Base-by-base conservation (phyloP, 495 filamentous ascomycete genomes). In the Podospora pseudopauciseta region DNA sequence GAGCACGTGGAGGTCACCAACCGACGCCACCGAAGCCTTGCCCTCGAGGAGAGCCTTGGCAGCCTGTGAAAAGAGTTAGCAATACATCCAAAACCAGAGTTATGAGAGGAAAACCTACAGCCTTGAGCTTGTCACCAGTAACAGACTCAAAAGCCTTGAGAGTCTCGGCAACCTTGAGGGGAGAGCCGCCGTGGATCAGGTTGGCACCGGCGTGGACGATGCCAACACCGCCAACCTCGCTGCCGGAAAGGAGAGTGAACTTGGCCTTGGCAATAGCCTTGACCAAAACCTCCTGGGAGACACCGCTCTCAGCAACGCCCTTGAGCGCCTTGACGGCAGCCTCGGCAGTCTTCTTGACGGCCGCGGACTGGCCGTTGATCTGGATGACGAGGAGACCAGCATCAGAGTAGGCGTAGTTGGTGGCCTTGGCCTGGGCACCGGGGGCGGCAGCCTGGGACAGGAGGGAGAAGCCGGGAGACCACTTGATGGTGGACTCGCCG, bases 221-320 rank as follows among this genome's bases (percentile, higher is more conserved):
- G 53, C 91, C 91, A 60, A 89, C 85, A 71, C 92, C 92, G 69
- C 89, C 84, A 73, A 85, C 86, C 83, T 97, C 90, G 61, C 90
- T 92, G 55, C 86, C 87, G 76, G 97, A 93, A 56, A 98, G 84
- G 60, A 93, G 91, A 76, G 89, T 87, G 84, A 97, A 99, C 82
- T 97, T 98, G 70, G 96, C 94, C 73, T 91, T 86, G 23, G 95
- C 93, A 74, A 90, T 85, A 57, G 95, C 95, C 86, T 97, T 98
- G 78, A 90, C 87, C 77, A 98, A 82, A 53, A 93, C 90, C 78
- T 99, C 96, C 72, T 89, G 87, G 75, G 85, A 84, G 67, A 96
- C 83, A 68, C 89, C 82, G 65, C 92, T 92, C 63, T 86, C 86
- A 11, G 90, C 88, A 65, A 94, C 84, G 76, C 84, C 86, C 86